These are phyloP conservation scores for Amorphotheca resinae DNA, from an alignment of 495 filamentous ascomycete genomes.

Conservation along the genomic window DNA sequence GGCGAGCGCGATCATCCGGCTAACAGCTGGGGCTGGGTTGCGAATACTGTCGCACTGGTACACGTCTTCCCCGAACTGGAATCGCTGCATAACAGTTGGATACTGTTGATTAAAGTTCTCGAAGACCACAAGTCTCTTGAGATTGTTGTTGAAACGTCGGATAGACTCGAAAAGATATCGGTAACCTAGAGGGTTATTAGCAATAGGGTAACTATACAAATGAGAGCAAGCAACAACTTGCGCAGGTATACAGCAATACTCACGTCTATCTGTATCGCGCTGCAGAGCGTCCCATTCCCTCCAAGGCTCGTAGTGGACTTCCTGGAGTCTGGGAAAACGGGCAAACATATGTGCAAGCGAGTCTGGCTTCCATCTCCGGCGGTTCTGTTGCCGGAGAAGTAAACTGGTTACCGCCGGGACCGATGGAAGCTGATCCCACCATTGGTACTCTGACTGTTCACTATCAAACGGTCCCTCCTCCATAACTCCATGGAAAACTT, in stretches of 20 bases:
- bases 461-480: constrained; percentile 18
- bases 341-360: constrained; percentile 24
- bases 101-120: constrained; percentile 26
- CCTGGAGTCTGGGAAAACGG: constrained; percentile 24
- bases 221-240: constrained; percentile 7
- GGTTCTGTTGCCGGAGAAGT: constrained; percentile 24
- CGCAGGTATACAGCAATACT: constrained; percentile 7
- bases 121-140: constrained; percentile 23
- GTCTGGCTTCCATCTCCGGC: constrained; percentile 23
- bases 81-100: constrained; percentile 6
- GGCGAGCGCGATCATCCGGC: background rate
- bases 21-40: constrained; percentile 2
- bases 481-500: constrained; percentile 16
- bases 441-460: constrained; percentile 18
- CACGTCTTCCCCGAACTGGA: background rate
- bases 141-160: constrained; percentile 16
- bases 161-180: constrained; percentile 20
- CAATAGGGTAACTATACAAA: constrained; percentile 4
- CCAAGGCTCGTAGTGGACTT: constrained; percentile 27
- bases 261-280: constrained; percentile 19
- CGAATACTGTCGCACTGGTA: background rate
- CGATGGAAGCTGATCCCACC: constrained; percentile 24
- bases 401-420: constrained; percentile 23
- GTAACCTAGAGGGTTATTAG: constrained; percentile 9
- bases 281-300: constrained; percentile 21